These are phyloP conservation scores for Cercophora sp. DNA, from an alignment of 495 filamentous ascomycete species.

Conservation along the genomic window DNA sequence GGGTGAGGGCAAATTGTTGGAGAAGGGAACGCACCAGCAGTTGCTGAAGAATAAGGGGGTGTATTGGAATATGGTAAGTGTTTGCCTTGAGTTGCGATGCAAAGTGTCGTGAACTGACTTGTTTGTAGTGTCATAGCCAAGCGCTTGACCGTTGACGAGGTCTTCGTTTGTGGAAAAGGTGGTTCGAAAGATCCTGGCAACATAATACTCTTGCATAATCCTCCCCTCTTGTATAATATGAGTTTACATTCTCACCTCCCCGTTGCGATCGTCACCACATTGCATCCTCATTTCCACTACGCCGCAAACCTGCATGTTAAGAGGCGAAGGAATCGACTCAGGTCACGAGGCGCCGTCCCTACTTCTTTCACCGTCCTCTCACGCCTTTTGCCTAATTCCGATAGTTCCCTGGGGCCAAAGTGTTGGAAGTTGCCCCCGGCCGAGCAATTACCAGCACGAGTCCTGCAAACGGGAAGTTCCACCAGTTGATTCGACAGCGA, in stretches of 20 bases:
- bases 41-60: constrained; percentile 47
- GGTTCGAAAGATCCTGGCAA: no score
- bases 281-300: no score
- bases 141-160: no score
- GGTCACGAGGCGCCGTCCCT: background rate
- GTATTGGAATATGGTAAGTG: constrained; percentile 54
- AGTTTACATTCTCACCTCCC: no score
- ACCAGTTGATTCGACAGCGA: background rate
- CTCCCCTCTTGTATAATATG: no score
- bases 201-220: no score
- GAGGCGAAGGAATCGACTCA: background rate
- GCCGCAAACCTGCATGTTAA: background rate
- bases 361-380: background rate
- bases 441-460: background rate
- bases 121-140: no score
- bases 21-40: constrained; percentile 47
- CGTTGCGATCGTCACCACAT: no score
- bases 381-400: background rate
- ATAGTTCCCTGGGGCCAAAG: background rate
- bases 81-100: no score
- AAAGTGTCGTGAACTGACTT: no score
- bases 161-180: no score
- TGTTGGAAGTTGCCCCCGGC: background rate
- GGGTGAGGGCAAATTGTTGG: constrained; percentile 49
- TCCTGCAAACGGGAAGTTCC: background rate